Conservation (phyloP, 2,329 filamentous ascomycete genomes). For the Colletotrichum sansevieriae region DNA sequence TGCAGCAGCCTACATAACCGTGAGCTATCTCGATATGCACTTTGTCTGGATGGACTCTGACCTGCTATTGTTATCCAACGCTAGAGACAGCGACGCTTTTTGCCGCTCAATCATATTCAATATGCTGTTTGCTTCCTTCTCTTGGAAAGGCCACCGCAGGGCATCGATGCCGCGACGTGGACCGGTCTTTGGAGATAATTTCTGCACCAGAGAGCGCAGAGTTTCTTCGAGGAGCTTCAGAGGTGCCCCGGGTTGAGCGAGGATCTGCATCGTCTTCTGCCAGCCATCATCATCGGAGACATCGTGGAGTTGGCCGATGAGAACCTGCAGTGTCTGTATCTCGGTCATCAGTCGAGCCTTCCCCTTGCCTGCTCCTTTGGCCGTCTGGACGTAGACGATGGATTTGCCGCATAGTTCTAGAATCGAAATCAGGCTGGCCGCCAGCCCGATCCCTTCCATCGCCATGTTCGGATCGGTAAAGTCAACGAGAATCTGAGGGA, state of each 20-base stretch:
- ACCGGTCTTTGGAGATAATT: background rate
- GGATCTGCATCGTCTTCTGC: background rate
- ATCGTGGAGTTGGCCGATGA: background rate
- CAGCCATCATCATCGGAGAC: background rate
- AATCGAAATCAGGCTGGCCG: background rate
- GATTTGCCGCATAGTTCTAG: background rate
- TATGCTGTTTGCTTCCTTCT: background rate
- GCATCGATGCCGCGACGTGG: background rate
- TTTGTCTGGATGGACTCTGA: background rate
- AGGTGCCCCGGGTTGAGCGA: background rate
- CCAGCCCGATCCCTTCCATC: background rate
- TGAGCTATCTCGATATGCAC: background rate
- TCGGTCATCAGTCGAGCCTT: background rate
- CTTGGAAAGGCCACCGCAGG: background rate
- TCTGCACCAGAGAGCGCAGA: background rate
- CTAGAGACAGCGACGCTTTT: background rate
- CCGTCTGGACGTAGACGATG: background rate
- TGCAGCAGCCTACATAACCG: background rate
- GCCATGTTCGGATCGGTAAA: too few relatives aligned
- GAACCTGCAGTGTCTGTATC: background rate
- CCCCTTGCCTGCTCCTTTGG: background rate
- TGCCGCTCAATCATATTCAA: background rate
- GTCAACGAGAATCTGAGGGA: too few relatives aligned
- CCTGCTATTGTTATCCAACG: background rate
- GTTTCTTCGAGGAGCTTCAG: background rate